phyloP scores from a whole-genome alignment of 2,329 filamentous ascomycete genomes.

The Beauveria australis region DNA sequence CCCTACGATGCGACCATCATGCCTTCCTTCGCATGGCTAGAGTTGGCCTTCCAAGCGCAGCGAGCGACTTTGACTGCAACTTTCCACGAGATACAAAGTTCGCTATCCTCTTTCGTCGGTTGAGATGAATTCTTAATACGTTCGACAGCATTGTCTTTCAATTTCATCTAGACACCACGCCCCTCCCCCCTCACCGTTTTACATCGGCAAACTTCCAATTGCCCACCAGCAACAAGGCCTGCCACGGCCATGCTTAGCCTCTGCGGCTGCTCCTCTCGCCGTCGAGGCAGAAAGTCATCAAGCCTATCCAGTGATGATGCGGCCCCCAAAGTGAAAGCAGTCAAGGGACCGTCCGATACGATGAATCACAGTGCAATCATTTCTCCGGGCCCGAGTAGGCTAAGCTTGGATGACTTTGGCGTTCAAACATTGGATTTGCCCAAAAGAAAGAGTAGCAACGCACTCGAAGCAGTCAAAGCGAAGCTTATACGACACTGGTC shows the following conservation, averaged over 20 bases:
- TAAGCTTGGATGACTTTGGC: conserved; percentile 31
- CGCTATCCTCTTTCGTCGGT: neutral
- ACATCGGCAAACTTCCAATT: neutral
- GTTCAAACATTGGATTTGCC: conserved; percentile 26
- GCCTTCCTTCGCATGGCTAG: neutral
- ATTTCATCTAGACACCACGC: neutral
- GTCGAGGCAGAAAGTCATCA: neutral
- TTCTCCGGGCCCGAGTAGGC: conserved; percentile 19
- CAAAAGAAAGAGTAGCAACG: conserved; percentile 27
- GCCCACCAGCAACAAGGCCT: neutral
- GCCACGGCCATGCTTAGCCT: conserved; percentile 1
- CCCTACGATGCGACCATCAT: neutral
- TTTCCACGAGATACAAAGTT: neutral
- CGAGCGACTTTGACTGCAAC: neutral
- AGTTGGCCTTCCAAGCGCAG: neutral
- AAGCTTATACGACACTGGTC: conserved; percentile 39
- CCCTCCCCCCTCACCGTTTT: neutral
- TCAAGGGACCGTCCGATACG: neutral
- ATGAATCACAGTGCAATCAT: neutral
- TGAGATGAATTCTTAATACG: conserved; percentile 1
- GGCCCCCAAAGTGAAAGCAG: neutral
- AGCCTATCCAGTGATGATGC: neutral
- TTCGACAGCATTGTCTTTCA: neutral
- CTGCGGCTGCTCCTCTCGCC: conserved; percentile 2
- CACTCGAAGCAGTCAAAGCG: conserved; percentile 37